phyloP scores from a whole-genome alignment of 2,329 filamentous ascomycete genomes.

The Chaetomium strumarium region DNA sequence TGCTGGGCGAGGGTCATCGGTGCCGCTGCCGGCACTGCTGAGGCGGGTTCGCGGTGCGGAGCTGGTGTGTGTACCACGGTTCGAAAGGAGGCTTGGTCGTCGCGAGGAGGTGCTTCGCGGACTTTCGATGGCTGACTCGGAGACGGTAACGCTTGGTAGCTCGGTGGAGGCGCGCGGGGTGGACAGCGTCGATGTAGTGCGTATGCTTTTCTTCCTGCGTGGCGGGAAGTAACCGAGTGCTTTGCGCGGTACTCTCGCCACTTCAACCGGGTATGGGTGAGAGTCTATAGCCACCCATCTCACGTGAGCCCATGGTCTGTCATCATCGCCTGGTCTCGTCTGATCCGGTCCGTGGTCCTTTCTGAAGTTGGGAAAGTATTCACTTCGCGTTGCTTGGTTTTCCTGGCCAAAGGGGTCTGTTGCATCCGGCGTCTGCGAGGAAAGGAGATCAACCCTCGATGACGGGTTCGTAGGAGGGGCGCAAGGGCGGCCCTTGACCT shows the following conservation, averaged over 20 bases:
- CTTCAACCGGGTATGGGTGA: conserved; percentile 64
- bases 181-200: conserved; percentile 58
- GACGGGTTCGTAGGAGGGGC: conserved; percentile 44
- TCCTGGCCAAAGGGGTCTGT: conserved; percentile 29
- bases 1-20: conserved; percentile 38
- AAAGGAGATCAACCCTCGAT: conserved; percentile 45
- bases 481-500: conserved; percentile 68
- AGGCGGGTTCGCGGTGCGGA: conserved; percentile 32
- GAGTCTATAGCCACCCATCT: conserved; percentile 81
- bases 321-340: conserved; percentile 39
- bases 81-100: conserved; percentile 39
- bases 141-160: conserved; percentile 41
- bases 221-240: conserved; percentile 89
- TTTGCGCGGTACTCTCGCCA: conserved; percentile 74
- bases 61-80: conserved; percentile 27
- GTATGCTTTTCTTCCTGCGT: conserved; percentile 74
- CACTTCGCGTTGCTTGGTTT: conserved; percentile 24
- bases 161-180: conserved; percentile 65
- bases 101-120: conserved; percentile 35
- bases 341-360: conserved; percentile 28
- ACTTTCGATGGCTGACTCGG: conserved; percentile 29
- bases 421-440: conserved; percentile 41
- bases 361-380: conserved; percentile 37
- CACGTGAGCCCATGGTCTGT: conserved; percentile 75
- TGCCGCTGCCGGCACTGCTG: conserved; percentile 30